Base-by-base conservation (phyloP, 257 asterid species). In the Ophiorrhiza pumila region DNA sequence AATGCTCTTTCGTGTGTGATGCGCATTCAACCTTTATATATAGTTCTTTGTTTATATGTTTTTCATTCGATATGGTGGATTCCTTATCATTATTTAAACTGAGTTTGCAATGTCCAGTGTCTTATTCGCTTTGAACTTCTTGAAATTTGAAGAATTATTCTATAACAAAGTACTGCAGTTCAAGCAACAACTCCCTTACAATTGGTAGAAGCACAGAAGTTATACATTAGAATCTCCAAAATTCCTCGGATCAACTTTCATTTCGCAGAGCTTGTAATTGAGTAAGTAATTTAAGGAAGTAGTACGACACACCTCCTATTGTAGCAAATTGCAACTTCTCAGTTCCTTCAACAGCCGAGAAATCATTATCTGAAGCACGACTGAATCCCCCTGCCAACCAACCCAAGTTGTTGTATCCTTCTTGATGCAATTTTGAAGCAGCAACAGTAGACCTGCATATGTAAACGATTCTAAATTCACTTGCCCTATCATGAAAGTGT, bases 321-420 rank as follows among this genome's bases (percentile, higher is more conserved):
- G 98, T 85, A 13, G 98, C 97, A 70, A 83, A 93, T 80, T 91
- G 90, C 87, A 93, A 63, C 86, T 91, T 88, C 81, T 93, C 96
- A 22, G 68, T 69, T 13, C 97, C 97, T 93, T 93, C 97, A 6
- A 89, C 90, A 0, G 56, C 68, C 7, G 85, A 83, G 64, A 91
- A 93, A 84, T 93, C 92, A 1, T 56, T 57, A 2, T 82, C 93
- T 0, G 78, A 57, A 0, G 96, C 76, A 9, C 86, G 86, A 65
- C 84, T 83, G 69, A 89, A 89, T 47, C 95, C 97, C 34, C 97
- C 96, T 2, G 90, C 94, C 74, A 93, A 78, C 98, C 98, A 93
- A 72, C 91, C 98, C 87, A 93, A 74, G 74, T 87, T 93, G 85
- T 63, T 81, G 88, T 91, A 93, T 29, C 96, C 96, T 63, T 81